Evolutionary conservation across 768 basidiomycete genomes (phyloP), one percentile per base, ranked within the genome.

Genomic region (Kwoniella bestiolae): DNA sequence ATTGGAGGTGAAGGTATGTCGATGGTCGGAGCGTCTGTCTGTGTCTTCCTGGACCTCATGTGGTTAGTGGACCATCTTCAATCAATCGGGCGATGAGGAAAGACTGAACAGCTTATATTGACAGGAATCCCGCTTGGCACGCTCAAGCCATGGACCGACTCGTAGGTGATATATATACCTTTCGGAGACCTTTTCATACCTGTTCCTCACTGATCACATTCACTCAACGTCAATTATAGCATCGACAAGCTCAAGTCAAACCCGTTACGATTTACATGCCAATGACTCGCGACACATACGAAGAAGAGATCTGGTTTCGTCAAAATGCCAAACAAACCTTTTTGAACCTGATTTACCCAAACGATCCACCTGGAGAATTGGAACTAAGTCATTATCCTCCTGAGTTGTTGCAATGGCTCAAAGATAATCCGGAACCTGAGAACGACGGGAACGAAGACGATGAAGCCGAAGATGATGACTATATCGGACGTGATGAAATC

Each of bases 141-240:
- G 47, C n/a, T 34, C 60, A 61, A 29, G 60, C 49, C 12, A 61
- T 51, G 47, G 60, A 51, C 25, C 44, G 60, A 51, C 38, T 61
- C 0, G 60, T 61, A 25, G 31, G 59, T 45, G 18, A 14, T 16
- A 26, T 7, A 9, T 41, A n/a, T n/a, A n/a, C n/a, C 18, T 32
- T 23, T 34, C 23, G 5, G 29, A 32, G 55, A 29, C 31, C 52
- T 18, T 49, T 8, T 31, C 6, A 18, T 14, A 25, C 7, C 11
- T 11, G 25, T 21, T 5, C 21, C 7, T 18, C 3, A 9, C 14
- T 18, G 3, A n/a, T 34, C 3, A n/a, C 28, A 23, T 28, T 23
- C 45, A 9, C 16, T 8, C 35, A 2, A 18, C 18, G 28, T 23
- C 41, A n/a, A n/a, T 44, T 2, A 26, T 29, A 61, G 60, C 60